phyloP scores from a whole-genome alignment of 495 filamentous ascomycete species.

The Talaromyces adpressus region DNA sequence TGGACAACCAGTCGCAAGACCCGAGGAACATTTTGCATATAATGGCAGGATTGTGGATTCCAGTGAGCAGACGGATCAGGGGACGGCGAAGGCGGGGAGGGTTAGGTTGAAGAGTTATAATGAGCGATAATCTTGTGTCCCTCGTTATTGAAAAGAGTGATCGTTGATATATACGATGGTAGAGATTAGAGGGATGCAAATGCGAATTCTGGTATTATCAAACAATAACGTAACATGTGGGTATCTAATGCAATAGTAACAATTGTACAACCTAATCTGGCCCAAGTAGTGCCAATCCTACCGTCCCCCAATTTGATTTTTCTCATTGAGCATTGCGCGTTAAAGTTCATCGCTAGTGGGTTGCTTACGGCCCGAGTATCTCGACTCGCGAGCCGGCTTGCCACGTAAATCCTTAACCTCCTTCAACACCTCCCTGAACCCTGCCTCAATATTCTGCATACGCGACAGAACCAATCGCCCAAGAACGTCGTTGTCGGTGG shows the following conservation, averaged over 20 bases:
- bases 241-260: constrained; percentile 7
- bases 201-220: background rate
- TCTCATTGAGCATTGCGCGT: background rate
- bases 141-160: too few relatives aligned
- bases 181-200: background rate
- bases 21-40: background rate
- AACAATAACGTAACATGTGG: background rate
- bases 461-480: constrained; percentile 78
- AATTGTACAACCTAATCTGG: background rate
- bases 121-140: background rate
- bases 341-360: background rate
- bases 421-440: constrained; percentile 72
- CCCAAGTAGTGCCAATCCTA: background rate
- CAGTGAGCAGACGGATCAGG: constrained; percentile 8
- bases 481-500: constrained; percentile 59
- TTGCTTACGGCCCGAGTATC: background rate
- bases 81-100: background rate
- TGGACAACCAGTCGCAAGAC: background rate
- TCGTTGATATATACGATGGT: background rate
- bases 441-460: constrained; percentile 86
- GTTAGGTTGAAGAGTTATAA: background rate
- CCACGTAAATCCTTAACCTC: constrained; percentile 60
- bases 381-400: background rate
- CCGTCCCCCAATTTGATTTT: background rate
- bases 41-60: background rate